phyloP scores from a whole-genome alignment of 495 filamentous ascomycete species.

The Ascobolus immersus region DNA sequence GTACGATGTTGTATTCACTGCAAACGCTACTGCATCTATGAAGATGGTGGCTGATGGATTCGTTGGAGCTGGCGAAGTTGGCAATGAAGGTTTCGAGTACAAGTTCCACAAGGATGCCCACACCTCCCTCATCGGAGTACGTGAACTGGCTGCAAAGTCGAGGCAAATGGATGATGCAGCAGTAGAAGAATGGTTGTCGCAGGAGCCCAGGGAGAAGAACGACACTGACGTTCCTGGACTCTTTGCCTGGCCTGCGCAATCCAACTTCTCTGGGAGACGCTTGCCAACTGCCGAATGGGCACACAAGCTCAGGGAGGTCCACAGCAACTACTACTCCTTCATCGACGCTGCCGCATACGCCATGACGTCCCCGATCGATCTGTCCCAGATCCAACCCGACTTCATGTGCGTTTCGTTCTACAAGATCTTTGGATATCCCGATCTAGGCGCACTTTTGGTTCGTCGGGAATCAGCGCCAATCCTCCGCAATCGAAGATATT shows the following conservation, averaged over 20 bases:
- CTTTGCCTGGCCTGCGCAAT: constrained; percentile 56
- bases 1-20: constrained; percentile 43
- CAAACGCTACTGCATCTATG: constrained; percentile 44
- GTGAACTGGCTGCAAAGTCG: constrained; percentile 32
- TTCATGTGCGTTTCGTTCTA: constrained; percentile 50
- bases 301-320: constrained; percentile 24
- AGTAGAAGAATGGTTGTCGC: constrained; percentile 38
- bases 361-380: constrained; percentile 36
- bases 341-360: constrained; percentile 50
- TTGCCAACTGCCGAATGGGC: constrained; percentile 38
- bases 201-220: constrained; percentile 5
- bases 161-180: constrained; percentile 41
- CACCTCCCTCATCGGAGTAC: constrained; percentile 44
- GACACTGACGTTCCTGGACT: constrained; percentile 19
- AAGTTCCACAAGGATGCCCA: constrained; percentile 52
- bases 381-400: constrained; percentile 38
- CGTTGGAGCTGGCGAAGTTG: constrained; percentile 26
- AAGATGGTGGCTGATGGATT: constrained; percentile 45
- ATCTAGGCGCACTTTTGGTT: constrained; percentile 40
- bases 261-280: constrained; percentile 51
- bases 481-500: constrained; percentile 38
- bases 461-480: constrained; percentile 36
- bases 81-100: constrained; percentile 33
- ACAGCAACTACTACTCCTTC: constrained; percentile 30
- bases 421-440: constrained; percentile 63